phyloP scores from a whole-genome alignment of 1,139 yeast species.

The Pichia sp. region DNA sequence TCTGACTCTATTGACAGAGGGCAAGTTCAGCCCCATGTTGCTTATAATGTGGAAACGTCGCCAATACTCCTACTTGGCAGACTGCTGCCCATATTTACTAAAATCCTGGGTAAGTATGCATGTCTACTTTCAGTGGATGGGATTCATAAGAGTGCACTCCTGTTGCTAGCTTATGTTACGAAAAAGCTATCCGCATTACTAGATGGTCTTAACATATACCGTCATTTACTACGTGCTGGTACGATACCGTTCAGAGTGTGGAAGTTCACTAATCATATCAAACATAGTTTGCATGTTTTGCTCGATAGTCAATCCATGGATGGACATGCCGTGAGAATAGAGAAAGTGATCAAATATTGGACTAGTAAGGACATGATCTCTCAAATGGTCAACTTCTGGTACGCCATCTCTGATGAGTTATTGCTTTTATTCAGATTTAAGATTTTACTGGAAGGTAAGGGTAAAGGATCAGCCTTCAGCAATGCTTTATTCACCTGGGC shows the following conservation, averaged over 20 bases:
- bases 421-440: constrained; percentile 47
- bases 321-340: constrained; percentile 13
- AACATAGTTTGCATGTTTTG: constrained; percentile 9
- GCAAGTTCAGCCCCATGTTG: no score
- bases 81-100: background rate
- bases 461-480: constrained; percentile 18
- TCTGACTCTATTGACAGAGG: no score
- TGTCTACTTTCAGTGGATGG: background rate
- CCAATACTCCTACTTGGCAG: no score
- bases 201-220: constrained; percentile 47
- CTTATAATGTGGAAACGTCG: no score
- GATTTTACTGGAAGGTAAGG: constrained; percentile 36
- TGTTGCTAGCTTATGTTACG: constrained; percentile 24
- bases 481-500: constrained; percentile 10
- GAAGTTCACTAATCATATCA: constrained; percentile 19
- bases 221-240: constrained; percentile 68
- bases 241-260: constrained; percentile 55
- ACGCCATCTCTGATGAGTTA: constrained; percentile 57
- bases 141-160: constrained; percentile 1
- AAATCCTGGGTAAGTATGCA: background rate
- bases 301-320: constrained; percentile 8
- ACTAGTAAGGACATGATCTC: constrained; percentile 38
- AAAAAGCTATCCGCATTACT: constrained; percentile 40
- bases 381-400: constrained; percentile 49
- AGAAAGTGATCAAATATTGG: constrained; percentile 26